Base-by-base conservation (phyloP, 148 eudicot genomes). In the Cornus suecica region DNA sequence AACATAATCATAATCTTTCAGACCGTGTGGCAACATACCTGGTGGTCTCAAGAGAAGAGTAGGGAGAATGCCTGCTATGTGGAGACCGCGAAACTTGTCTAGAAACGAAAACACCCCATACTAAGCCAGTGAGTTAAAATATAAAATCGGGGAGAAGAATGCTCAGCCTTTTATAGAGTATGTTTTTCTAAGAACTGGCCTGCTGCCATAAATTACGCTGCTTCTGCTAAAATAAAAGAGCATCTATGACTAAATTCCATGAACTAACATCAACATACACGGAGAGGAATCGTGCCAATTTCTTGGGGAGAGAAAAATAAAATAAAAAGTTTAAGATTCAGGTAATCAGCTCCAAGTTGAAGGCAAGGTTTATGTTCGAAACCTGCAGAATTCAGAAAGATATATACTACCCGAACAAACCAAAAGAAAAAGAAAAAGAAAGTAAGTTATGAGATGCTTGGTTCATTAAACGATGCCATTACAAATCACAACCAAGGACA, bases 81-180 rank as follows among this genome's bases (percentile, higher is more conserved):
- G 98, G 95, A 77, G 98, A 94, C 92, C 90, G 84, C 88, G 95
- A 94, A 84, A 87, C 95, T 83, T 88, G 93, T 94, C 98, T 94
- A 92, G 76, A 92, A 83, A 90, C 69, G 77, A 88, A 90, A 92
- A 90, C 88, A 94, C 82, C 86, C 80, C 86, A 88, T 85, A 70
- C 98, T 91, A 81, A 94, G 85, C 89, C 86, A 82, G 86, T 89
- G 86, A 90, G 89, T 88, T 81, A 78, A 72, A 58, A 77, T 75
- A 74, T 45, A 79, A 45, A 82, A 78, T 71, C 67, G 54, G 76
- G 68, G 76, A 79, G 77, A 74, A 41, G 60, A 76, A 76, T 42
- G 81, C 83, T 82, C 78, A 72, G 77, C 84, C 84, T 80, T 79
- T 52, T 79, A 85, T 54, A 73, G 68, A 77, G 70, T 70, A 54